Evolutionary conservation across 169 alveolate genomes (phyloP), one percentile per base, ranked within the genome.

Genomic region (Plasmodium chabaudi): DNA sequence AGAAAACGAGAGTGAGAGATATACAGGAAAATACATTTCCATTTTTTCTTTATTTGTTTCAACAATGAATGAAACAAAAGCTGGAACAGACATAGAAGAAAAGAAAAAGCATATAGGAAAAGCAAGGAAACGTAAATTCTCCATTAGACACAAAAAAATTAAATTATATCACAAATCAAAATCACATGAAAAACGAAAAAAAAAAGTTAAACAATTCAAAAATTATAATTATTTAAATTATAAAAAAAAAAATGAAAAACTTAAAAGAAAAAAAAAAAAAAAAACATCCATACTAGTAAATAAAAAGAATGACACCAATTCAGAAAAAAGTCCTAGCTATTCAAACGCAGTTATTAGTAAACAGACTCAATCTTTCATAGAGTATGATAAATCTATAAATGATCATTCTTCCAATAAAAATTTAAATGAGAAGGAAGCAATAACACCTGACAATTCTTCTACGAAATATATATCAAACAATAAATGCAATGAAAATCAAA

Each of bases 141-240:
- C 47, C 42, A 17, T n/a, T 47, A 72, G 63, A 59, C 70, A 71
- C 49, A 72, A 72, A 72, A 72, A 72, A 59, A 64, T n/a, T 13
- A 59, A 51, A 57, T 6, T 9, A 27, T 9, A 57, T 42, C 9
- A 72, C 55, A 72, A 59, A 72, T 9, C 60, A 21, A 59, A 39
- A 42, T 59, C 87, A 15, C 51, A 72, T 15, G 87, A 72, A 49
- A 72, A 72, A 19, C n/a, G 17, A 27, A 72, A 72, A 72, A 72
- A 72, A 59, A 15, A 44, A 10, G 57, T 49, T 23, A 72, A 72
- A 49, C 42, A 57, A 27, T 57, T 42, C 19, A 23, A 56, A 56
- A 72, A 72, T 12, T 9, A 25, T 10, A 61, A 56, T 55, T 55
- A n/a, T 55, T 53, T 72, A 57, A 34, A 63, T 44, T n/a, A 34